Conservation (phyloP, 805 yeast species). For the Candida boidinii region DNA sequence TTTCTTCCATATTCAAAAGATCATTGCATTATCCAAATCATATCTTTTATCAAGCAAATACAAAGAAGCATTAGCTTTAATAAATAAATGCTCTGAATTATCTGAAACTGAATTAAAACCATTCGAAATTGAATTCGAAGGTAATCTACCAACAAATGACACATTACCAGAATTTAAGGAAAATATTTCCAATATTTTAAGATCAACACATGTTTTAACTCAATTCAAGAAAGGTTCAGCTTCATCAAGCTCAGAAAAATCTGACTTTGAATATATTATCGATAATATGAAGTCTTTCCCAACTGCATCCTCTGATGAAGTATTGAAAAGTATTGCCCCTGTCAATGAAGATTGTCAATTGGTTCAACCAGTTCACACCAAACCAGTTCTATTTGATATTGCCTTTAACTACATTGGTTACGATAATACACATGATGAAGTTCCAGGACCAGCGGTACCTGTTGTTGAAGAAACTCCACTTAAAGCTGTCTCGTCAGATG, state of each 20-base stretch:
- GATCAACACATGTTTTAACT: constrained; percentile 38
- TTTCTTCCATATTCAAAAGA: constrained; percentile 38
- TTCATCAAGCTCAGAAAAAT: background rate
- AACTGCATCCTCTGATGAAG: constrained; percentile 15
- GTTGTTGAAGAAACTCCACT: constrained; percentile 4
- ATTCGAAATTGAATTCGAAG: constrained; percentile 28
- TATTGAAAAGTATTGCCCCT: constrained; percentile 24
- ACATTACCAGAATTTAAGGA: constrained; percentile 19
- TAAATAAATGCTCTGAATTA: constrained; percentile 22
- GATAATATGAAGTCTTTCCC: constrained; percentile 23
- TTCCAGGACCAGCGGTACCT: constrained; percentile 6
- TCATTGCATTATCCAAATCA: constrained; percentile 34
- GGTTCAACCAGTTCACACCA: constrained; percentile 60
- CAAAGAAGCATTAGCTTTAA: constrained; percentile 39
- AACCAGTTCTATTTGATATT: constrained; percentile 87
- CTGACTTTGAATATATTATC: constrained; percentile 15
- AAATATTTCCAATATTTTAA: constrained; percentile 11
- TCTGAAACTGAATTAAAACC: constrained; percentile 4
- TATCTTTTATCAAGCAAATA: constrained; percentile 32
- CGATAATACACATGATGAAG: constrained; percentile 18
- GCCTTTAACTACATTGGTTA: constrained; percentile 77
- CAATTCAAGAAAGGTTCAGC: constrained; percentile 29
- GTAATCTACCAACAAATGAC: constrained; percentile 30
- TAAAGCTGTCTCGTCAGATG: background rate
- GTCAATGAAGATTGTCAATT: constrained; percentile 19